phyloP scores from a whole-genome alignment of 129 eudicot genomes.

The Artemisia annua region DNA sequence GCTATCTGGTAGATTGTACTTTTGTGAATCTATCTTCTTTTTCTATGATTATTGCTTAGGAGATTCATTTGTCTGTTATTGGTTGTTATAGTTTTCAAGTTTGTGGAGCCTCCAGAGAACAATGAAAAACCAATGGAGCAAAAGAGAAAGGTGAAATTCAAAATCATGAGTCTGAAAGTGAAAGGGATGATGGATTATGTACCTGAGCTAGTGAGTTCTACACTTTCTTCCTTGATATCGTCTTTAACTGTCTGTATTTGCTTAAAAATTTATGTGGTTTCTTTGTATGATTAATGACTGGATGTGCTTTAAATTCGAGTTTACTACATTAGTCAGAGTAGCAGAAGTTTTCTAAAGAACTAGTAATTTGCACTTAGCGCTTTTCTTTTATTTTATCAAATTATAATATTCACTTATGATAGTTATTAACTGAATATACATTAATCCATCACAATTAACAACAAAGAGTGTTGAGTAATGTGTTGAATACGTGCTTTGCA shows the following conservation, averaged over 20 bases:
- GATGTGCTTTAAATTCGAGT: too few relatives aligned
- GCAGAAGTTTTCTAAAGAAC: too few relatives aligned
- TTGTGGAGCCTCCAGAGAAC: slow-evolving; percentile 76
- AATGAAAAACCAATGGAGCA: slow-evolving; percentile 75
- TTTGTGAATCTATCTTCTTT: not conserved
- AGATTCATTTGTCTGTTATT: slow-evolving; percentile 22
- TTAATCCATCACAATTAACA: not conserved
- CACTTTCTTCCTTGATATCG: not conserved
- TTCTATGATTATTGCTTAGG: not conserved
- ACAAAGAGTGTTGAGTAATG: not conserved
- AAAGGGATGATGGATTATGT: slow-evolving; percentile 77
- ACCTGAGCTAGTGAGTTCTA: slow-evolving; percentile 68
- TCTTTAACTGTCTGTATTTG: too few relatives aligned
- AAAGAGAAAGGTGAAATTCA: slow-evolving; percentile 75
- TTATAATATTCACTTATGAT: slow-evolving; percentile 2
- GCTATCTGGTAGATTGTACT: not conserved
- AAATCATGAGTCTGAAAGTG: slow-evolving; percentile 89
- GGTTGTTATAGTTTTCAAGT: slow-evolving; percentile 69
- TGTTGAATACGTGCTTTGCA: not conserved
- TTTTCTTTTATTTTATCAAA: not conserved
- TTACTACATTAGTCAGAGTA: too few relatives aligned
- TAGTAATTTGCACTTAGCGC: too few relatives aligned
- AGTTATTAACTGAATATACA: not conserved
- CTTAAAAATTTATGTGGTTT: too few relatives aligned
- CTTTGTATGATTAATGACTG: too few relatives aligned